Base-by-base conservation (phyloP, 2,329 filamentous ascomycete genomes). In the Phaeomoniella chlamydospora region DNA sequence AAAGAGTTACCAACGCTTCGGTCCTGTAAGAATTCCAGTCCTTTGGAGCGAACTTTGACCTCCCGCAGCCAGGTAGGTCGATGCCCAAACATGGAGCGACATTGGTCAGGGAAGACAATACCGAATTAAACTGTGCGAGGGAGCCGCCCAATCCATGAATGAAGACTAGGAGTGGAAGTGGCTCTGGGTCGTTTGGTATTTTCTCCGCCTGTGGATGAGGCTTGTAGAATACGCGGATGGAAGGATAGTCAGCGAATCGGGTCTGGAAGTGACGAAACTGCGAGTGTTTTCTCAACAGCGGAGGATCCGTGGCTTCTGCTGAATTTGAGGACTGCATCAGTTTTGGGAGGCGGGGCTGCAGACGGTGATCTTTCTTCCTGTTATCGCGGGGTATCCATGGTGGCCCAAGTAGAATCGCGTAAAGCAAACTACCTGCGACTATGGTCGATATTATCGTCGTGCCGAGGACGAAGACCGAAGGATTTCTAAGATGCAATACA, bases 121-220 rank as follows among this genome's bases (percentile, higher is more conserved):
- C 62, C 18, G 81, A 74, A 37, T 83, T 72, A 52, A 94, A 96
- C 51, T 96, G 90, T 9, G 85, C 80, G 15, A 86, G 71, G 1
- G 84, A 93, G 34, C 90, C 90, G n/a, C 88, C 90, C 6, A 96
- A 68, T 2, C 90, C 90, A 51, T 96, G 90, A 39, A 96, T 68
- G 52, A 92, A 94, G 31, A 96, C 86, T 3, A 96, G 62, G 6
- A 98, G 62, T 1, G 90, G 90, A 9, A 94, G 60, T 0, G 82
- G 77, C 1, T 72, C 68, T 1, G 84, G 82, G 41, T 76, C 68
- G 30, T 65, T 70, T 2, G 84, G 85, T 3, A 96, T 68, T 54
- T 90, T 82, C 40, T 77, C 72, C n/a, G 78, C 75, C 50, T 94
- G 85, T 14, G 77, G 72, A 57, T 94, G 90, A 37, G 74, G 73